Base-by-base conservation (phyloP, 495 filamentous ascomycete species). In the Cladorrhinum samala region DNA sequence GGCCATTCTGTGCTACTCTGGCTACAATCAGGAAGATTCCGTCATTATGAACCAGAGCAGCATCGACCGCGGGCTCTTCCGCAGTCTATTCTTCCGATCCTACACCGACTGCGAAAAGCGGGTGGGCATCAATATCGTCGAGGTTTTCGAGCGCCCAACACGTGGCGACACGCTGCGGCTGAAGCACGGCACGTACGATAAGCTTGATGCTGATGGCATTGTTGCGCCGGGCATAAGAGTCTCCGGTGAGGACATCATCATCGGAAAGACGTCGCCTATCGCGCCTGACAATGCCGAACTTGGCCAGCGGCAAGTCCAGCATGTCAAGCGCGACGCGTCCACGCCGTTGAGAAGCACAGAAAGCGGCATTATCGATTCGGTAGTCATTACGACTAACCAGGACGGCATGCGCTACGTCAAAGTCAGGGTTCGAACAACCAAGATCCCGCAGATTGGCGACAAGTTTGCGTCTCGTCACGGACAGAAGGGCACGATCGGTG, bases 11-110 rank as follows among this genome's bases (percentile, higher is more conserved):
- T 91, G 86, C 68, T 99, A 97, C 72, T 95, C 90, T 14, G 93
- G 93, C n/a, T 99, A 97, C 78, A 97, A 99, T 68, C 94, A 97
- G 69, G 93, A 99, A 88, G 93, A 99, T 81, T 97, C 93, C 19
- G 93, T 99, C 48, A 94, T 99, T 59, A 96, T 99, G 94, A 99
- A 96, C 71, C 94, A 99, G 70, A 94, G 89, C 73, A 93, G 89
- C 59, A 97, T 97, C 61, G 93, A 99, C 62, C 87, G 93, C 54
- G 93, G 93, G 30, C 76, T 99, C 9, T 97, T 97, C 86, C 84
- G 93, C 65, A 94, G 88, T 83, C 76, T 99, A 16, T 99, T 97
- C 78, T 97, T 95, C 77, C 86, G 94, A 53, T 88, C 91, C 18
- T 97, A 99, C 68, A 91, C 87, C 24, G 93, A 97, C 62, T 87